Evolutionary conservation across 495 filamentous ascomycete genomes (phyloP).

Genomic region (Lepraria neglecta): DNA sequence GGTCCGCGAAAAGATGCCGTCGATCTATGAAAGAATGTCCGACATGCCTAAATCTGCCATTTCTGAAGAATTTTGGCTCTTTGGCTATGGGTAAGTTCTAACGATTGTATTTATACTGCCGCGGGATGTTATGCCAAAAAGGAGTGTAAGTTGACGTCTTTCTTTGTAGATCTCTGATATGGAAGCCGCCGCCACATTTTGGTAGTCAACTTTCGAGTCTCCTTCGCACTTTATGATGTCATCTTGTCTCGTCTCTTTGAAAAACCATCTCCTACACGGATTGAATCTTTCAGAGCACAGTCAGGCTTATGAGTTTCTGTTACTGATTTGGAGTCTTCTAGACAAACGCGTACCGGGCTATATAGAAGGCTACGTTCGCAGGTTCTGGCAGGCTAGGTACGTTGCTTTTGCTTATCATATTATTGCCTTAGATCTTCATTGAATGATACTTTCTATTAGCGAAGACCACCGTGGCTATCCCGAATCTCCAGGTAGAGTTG

Average conservation of each 20-base stretch:
- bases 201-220: conserved; percentile 49
- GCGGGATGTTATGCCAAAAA: background rate
- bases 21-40: background rate
- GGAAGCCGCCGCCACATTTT: conserved; percentile 95
- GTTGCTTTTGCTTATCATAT: conserved; percentile 19
- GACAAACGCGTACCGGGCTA: conserved; percentile 84
- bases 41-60: background rate
- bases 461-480: conserved; percentile 94
- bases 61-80: conserved; percentile 71
- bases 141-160: background rate
- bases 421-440: background rate
- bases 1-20: background rate
- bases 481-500: conserved; percentile 78
- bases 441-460: conserved; percentile 36
- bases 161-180: conserved; percentile 77
- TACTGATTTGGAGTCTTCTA: conserved; percentile 30
- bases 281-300: too few species aligned
- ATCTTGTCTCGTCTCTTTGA: too few species aligned
- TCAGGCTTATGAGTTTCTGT: background rate
- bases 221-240: background rate
- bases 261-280: too few species aligned
- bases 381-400: conserved; percentile 87
- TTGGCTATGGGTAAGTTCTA: conserved; percentile 74
- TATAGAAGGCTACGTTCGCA: conserved; percentile 86
- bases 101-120: background rate